A percentile compares a stretch with the other conserved stretches of the same genome.
Conservation (phyloP, 225 moss, liverwort and hornwort genomes). For the Ulota crispa region DNA sequence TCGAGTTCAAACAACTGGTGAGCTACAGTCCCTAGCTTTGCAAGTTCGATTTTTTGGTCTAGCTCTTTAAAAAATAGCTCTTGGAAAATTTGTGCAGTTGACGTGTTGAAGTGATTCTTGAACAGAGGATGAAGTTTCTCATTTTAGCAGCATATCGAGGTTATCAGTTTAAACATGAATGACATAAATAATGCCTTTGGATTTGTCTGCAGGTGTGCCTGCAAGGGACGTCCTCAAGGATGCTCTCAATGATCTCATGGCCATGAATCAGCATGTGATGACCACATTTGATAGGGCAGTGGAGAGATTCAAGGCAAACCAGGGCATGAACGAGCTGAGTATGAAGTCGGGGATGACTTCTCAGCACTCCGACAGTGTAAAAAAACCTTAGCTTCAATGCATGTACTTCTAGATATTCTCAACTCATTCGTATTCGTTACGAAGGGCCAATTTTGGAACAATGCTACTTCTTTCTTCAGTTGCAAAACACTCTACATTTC, state of each 20-base stretch:
- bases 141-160: background rate
- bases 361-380: constrained; percentile 54
- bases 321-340: constrained; percentile 71
- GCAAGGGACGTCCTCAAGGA: constrained; percentile 78
- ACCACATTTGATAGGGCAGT: constrained; percentile 55
- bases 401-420: background rate
- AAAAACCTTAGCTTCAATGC: constrained; percentile 9
- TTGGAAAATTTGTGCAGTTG: background rate
- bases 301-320: constrained; percentile 58
- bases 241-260: constrained; percentile 67
- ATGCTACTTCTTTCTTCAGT: background rate
- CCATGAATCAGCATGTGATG: constrained; percentile 53
- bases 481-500: background rate
- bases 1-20: constrained; percentile 88
- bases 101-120: background rate
- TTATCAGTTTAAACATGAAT: background rate
- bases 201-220: constrained; percentile 45
- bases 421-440: background rate
- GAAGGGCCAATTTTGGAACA: background rate
- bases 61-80: background rate
- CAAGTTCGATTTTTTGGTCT: background rate
- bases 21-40: constrained; percentile 4
- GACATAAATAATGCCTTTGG: background rate
- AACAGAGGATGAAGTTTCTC: background rate
- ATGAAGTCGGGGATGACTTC: constrained; percentile 71